Conservation (phyloP, 208 protist genomes). For the Crithidia thermophila region DNA sequence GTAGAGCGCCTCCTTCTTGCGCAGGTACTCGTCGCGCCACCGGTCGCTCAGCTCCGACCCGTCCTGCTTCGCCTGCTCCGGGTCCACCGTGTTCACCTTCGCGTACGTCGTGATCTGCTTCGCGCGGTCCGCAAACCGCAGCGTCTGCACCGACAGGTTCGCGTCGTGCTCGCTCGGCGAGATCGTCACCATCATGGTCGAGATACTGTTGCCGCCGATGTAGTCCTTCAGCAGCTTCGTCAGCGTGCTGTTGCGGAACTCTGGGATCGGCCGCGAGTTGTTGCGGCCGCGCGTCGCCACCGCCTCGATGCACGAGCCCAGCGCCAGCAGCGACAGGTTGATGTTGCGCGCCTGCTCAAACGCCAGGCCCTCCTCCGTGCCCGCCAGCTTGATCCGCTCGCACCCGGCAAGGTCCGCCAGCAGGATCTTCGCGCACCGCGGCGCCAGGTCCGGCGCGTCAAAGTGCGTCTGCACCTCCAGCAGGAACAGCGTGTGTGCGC, state of each 20-base stretch:
- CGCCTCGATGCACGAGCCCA: constrained; percentile 84
- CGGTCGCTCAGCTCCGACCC: constrained; percentile 44
- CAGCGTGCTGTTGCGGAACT: constrained; percentile 87
- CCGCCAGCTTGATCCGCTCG: constrained; percentile 80
- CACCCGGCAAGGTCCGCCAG: constrained; percentile 84
- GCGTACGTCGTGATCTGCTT: constrained; percentile 84
- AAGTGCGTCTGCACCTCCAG: constrained; percentile 76
- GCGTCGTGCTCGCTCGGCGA: constrained; percentile 66
- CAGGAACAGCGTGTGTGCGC: constrained; percentile 85
- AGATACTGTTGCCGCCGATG: constrained; percentile 86
- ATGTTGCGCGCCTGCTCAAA: constrained; percentile 89
- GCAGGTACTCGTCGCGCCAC: constrained; percentile 63
- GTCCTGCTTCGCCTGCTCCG: constrained; percentile 40
- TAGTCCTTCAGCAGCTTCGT: constrained; percentile 90
- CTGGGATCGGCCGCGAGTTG: constrained; percentile 47
- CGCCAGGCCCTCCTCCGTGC: constrained; percentile 65
- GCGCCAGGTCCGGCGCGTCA: constrained; percentile 51
- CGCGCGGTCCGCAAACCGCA: constrained; percentile 87
- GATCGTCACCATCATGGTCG: constrained; percentile 83
- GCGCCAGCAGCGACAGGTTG: constrained; percentile 79
- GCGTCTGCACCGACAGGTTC: constrained; percentile 81
- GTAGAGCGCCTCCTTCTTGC: constrained; percentile 80
- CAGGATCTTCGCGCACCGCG: constrained; percentile 70
- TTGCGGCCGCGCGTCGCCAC: constrained; percentile 54
- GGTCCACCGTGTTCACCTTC: constrained; percentile 75